phyloP scores from a whole-genome alignment of 768 basidiomycete species.

The Rickenella mellea region DNA sequence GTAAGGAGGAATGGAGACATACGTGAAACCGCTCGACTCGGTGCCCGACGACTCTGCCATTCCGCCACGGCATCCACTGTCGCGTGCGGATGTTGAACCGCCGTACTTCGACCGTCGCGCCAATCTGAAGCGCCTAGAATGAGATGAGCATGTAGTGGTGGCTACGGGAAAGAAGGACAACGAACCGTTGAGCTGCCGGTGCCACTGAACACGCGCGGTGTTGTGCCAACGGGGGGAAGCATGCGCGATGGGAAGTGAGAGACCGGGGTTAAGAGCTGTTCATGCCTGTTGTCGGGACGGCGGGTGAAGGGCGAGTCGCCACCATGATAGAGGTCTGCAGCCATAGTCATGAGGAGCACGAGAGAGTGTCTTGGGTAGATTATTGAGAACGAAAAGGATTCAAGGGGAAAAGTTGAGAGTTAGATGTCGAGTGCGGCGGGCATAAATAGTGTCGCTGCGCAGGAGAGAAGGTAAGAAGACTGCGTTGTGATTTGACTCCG shows the following conservation, averaged over 20 bases:
- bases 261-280: background rate
- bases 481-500: background rate
- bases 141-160: background rate
- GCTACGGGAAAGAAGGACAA: background rate
- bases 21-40: background rate
- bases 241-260: background rate
- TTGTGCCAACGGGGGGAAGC: background rate
- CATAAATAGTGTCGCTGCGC: background rate
- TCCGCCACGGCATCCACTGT: background rate
- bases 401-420: background rate
- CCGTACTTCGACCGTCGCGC: background rate
- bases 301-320: background rate
- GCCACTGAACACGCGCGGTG: background rate
- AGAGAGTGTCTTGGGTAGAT: background rate
- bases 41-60: background rate
- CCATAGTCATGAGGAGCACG: background rate
- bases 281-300: conserved; percentile 1
- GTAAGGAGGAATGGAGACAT: background rate
- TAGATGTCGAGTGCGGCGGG: background rate
- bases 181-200: background rate
- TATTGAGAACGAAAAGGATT: background rate
- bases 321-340: background rate
- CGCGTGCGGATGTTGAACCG: background rate
- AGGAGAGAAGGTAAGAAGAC: background rate
- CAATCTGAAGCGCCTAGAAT: background rate